A percentile compares a stretch with the other conserved stretches of the same genome.
Conservation (phyloP, 495 filamentous ascomycete species). For the Neurospora sp. region DNA sequence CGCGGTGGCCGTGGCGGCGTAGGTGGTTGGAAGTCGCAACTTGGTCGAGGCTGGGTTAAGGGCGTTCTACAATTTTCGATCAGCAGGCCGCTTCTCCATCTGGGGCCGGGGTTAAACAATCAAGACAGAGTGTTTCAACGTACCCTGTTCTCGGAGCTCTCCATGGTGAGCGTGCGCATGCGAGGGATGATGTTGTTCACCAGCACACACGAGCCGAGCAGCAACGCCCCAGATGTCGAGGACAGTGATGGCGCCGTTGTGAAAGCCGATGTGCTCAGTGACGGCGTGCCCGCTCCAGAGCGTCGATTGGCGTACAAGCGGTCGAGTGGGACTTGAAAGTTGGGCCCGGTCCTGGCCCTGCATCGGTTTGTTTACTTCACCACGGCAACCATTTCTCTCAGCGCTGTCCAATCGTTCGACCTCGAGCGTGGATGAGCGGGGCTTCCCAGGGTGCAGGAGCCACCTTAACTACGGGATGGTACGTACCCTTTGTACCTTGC, state of each 20-base stretch:
- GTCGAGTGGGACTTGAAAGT: constrained; percentile 3
- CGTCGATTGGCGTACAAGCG: constrained; percentile 20
- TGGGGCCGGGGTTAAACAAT: not conserved
- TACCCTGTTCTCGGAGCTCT: constrained; percentile 32
- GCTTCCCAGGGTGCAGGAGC: not conserved
- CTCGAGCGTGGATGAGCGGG: not conserved
- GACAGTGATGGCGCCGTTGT: constrained; percentile 18
- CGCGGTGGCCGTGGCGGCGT: not conserved
- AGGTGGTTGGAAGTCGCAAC: not conserved
- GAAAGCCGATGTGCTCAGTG: constrained; percentile 9
- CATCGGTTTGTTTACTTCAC: constrained; percentile 16
- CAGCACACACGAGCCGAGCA: constrained; percentile 23
- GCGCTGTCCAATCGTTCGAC: not conserved
- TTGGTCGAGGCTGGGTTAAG: not conserved
- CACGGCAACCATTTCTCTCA: constrained; percentile 15
- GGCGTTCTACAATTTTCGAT: not conserved
- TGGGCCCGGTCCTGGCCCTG: not conserved
- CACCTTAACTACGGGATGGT: not conserved
- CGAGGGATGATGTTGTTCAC: constrained; percentile 18
- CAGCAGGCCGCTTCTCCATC: not conserved
- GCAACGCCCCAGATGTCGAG: constrained; percentile 18
- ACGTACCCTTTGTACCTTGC: not conserved
- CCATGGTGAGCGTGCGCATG: constrained; percentile 29
- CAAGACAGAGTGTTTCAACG: not conserved
- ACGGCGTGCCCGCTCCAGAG: not conserved